phyloP scores from a whole-genome alignment of 1,139 yeast species.

The Hyphopichia pseudoburtonii region DNA sequence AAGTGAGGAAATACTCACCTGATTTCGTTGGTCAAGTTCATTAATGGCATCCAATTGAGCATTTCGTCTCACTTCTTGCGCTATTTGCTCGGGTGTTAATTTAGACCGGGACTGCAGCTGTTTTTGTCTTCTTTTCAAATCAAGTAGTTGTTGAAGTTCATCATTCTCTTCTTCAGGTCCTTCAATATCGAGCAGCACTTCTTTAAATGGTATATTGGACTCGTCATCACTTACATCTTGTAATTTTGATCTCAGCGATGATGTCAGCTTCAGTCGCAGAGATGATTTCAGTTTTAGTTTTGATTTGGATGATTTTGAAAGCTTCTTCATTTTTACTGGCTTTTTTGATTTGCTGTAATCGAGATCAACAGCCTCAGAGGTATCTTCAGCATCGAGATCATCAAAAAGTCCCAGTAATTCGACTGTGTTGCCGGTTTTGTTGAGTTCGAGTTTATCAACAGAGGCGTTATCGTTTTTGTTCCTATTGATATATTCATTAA shows the following conservation, averaged over 20 bases:
- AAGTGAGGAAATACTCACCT: neutral
- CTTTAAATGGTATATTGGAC: too few relatives aligned
- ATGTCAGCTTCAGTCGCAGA: constrained; percentile 3
- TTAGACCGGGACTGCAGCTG: constrained; percentile 27
- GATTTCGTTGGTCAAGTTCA: constrained; percentile 14
- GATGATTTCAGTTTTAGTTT: constrained; percentile 16
- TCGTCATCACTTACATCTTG: constrained; percentile 16
- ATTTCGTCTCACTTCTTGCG: constrained; percentile 40
- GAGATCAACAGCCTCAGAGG: constrained; percentile 1
- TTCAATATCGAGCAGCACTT: too few relatives aligned
- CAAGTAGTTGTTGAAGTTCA: constrained; percentile 47
- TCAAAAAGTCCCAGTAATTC: constrained; percentile 21
- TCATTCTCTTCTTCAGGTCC: constrained; percentile 39
- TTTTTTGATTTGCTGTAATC: constrained; percentile 14
- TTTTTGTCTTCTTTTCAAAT: constrained; percentile 38
- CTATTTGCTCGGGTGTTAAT: constrained; percentile 48
- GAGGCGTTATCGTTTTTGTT: too few relatives aligned
- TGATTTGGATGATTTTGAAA: too few relatives aligned
- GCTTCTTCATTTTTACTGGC: constrained; percentile 50
- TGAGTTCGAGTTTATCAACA: too few relatives aligned
- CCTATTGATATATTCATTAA: too few relatives aligned
- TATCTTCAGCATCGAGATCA: constrained; percentile 25
- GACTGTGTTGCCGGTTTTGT: too few relatives aligned
- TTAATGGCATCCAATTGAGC: constrained; percentile 30
- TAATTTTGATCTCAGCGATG: constrained; percentile 33